Percentiles rank a stretch among this genome's conserved stretches.
phyloP scores from a whole-genome alignment of 345 rosid species.

The Boechera retrofracta region DNA sequence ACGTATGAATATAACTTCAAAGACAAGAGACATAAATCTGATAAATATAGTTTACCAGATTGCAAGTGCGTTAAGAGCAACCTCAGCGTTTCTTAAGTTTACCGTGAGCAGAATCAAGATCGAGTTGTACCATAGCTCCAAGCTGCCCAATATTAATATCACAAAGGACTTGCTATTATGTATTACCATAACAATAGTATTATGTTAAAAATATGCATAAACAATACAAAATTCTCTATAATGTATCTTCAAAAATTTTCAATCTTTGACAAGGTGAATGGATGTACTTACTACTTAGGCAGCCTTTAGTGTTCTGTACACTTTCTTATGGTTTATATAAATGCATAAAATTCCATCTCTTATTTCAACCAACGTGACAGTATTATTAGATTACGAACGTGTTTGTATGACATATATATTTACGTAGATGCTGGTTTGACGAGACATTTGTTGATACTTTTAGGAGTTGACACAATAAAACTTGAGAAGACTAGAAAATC shows the following conservation, averaged over 20 bases:
- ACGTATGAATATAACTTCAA: background rate
- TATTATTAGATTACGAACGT: background rate
- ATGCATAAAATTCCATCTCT: background rate
- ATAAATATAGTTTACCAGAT: conserved; percentile 58
- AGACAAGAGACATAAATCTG: background rate
- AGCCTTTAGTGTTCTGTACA: background rate
- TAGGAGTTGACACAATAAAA: background rate
- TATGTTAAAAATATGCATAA: background rate
- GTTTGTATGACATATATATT: background rate
- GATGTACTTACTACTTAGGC: background rate
- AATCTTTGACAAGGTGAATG: background rate
- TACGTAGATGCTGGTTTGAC: background rate
- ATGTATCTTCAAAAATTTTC: background rate
- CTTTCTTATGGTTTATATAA: conserved; percentile 2
- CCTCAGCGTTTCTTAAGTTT: conserved; percentile 61
- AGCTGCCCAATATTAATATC: conserved; percentile 44
- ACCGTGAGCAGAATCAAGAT: conserved; percentile 72
- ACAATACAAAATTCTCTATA: background rate
- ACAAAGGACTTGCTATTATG: background rate
- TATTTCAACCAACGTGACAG: background rate
- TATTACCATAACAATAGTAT: conserved; percentile 1
- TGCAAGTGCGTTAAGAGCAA: conserved; percentile 80
- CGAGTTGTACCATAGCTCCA: conserved; percentile 83
- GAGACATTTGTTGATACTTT: background rate
- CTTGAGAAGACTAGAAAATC: background rate